Base-by-base conservation (phyloP, 176 grass and related monocot genomes). In the Oryza longistaminata region DNA sequence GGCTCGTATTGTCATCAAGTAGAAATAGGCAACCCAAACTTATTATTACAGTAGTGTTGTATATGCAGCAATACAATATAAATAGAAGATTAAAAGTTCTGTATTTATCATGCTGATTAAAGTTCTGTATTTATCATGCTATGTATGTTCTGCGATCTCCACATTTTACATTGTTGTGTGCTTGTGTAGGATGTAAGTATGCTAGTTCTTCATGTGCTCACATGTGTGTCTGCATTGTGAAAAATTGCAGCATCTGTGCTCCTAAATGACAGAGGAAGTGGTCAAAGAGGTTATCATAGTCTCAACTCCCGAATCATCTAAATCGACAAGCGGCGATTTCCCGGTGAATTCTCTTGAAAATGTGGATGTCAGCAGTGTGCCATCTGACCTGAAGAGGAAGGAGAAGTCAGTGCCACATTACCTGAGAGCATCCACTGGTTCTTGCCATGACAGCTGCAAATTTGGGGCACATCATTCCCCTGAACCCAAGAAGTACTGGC, bases 371-470 rank as follows among this genome's bases (percentile, higher is more conserved):
- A 79, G 12, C 21, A 37, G 62, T 49, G 14, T 53, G 62, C 45
- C 64, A 52, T 11, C 87, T 79, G 70, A 64, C 31, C 26, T 74
- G 10, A 87, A 74, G 62, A 74, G 84, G 48, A 90, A 80, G 80
- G 74, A 87, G 80, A 95, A 93, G 60, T 80, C 87, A 22, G 50
- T 88, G 34, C 96, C 96, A 5, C 79, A 87, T 89, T 94, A 98
- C 82, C 75, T 90, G 10, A 93, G 92, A 86, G 43, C 86, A n/a
- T 81, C 93, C 34, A 80, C 71, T 33, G 79, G 81, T 74, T 98
- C 96, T 75, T 98, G 96, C 76, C 96, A 98, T 81, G 91, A 95
- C 46, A 77, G 68, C 26, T 98, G 96, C 78, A 98, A 95, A 85
- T 95, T 66, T 74, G 96, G 93, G 46, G 62, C 48, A n/a, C 68